phyloP scores from a whole-genome alignment of 805 yeast genomes.

The Metschnikowia santaceciliae region DNA sequence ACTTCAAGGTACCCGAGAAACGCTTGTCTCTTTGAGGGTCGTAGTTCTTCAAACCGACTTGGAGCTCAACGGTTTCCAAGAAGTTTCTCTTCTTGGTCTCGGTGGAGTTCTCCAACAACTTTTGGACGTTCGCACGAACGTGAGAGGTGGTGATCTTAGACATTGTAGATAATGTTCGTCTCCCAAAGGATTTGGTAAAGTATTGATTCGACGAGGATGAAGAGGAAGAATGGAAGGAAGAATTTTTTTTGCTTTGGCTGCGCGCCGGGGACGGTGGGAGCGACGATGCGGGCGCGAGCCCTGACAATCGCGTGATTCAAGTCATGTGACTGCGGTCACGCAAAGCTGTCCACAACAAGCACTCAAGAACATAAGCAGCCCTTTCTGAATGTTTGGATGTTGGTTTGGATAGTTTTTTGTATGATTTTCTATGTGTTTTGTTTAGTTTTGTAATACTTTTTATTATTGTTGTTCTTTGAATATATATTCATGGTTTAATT shows the following conservation, averaged over 20 bases:
- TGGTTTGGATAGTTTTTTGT: no score
- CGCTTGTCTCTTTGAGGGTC: constrained; percentile 99
- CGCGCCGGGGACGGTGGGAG: neutral
- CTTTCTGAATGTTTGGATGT: no score
- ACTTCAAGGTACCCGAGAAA: constrained; percentile 99
- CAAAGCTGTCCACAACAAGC: neutral
- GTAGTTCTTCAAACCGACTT: constrained; percentile 99
- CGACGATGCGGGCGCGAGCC: constrained; percentile 13
- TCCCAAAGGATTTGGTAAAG: constrained; percentile 62
- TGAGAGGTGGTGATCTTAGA: constrained; percentile 88
- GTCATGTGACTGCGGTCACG: neutral
- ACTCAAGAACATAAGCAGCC: no score
- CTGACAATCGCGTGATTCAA: constrained; percentile 2
- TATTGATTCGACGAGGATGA: constrained; percentile 58
- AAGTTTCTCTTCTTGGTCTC: constrained; percentile 99
- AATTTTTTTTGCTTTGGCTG: constrained; percentile 6
- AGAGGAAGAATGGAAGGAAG: constrained; percentile 13
- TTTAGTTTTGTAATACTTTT: no score
- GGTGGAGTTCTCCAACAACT: constrained; percentile 82
- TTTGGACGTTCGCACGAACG: constrained; percentile 95
- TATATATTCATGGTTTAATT: no score
- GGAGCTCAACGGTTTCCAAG: constrained; percentile 99
- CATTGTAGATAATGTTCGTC: constrained; percentile 59
- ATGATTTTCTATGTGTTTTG: no score
- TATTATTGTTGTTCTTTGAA: no score